These are phyloP conservation scores for Trametes maxima DNA, from an alignment of 768 basidiomycete species.

Conservation along the genomic window DNA sequence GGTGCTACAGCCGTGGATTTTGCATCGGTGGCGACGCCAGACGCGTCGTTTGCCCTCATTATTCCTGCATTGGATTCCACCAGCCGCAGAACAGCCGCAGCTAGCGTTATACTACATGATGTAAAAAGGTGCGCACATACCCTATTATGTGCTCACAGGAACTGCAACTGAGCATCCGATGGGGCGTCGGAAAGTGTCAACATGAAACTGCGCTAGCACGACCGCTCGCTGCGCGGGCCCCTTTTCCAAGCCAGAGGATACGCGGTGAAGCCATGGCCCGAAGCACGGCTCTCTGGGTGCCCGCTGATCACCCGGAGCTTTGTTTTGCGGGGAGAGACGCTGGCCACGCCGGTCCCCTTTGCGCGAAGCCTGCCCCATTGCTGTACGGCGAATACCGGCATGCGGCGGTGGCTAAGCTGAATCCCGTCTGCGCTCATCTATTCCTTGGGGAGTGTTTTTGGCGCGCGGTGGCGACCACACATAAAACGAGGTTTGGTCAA, in stretches of 20 bases:
- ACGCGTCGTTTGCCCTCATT: no score
- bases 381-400: not conserved
- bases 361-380: no score
- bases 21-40: not conserved
- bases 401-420: not conserved
- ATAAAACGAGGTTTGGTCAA: not conserved
- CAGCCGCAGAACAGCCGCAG: not conserved
- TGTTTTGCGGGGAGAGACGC: not conserved
- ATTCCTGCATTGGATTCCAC: not conserved
- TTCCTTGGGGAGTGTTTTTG: not conserved
- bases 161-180: not conserved
- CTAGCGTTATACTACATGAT: not conserved
- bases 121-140: not conserved
- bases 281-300: not conserved
- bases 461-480: not conserved
- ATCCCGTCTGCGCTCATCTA: not conserved
- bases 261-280: not conserved
- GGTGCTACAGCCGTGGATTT: not conserved
- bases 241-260: not conserved
- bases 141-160: not conserved
- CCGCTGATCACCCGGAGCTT: conserved; percentile 1
- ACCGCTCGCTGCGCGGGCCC: not conserved
- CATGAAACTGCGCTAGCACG: not conserved
- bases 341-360: not conserved
- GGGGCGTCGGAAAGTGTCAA: conserved; percentile 5